Evolutionary conservation across 1,284 basidiomycete species (phyloP).

Genomic region (Vanrija pseudolonga): DNA sequence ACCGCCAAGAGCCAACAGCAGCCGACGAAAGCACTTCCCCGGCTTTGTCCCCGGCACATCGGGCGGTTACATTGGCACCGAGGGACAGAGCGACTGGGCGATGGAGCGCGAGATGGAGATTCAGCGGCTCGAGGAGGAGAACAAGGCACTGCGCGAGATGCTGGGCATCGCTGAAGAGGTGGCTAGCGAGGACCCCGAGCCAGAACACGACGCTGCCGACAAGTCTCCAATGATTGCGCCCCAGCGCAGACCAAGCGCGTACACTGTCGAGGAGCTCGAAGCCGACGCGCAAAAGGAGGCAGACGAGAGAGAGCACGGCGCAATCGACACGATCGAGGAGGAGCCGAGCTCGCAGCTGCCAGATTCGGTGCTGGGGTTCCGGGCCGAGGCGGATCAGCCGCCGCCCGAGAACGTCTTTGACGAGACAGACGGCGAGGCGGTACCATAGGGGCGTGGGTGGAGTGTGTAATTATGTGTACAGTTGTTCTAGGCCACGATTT

Average conservation of each 20-base stretch:
- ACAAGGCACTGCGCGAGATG: constrained; percentile 66
- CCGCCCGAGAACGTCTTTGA: constrained; percentile 18
- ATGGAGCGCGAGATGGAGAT: constrained; percentile 80
- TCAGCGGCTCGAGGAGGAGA: constrained; percentile 71
- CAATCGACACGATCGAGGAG: neutral
- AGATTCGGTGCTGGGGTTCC: constrained; percentile 11
- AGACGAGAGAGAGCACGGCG: constrained; percentile 11
- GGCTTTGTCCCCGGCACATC: constrained; percentile 36
- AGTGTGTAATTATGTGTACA: no score
- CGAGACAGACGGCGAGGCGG: constrained; percentile 17
- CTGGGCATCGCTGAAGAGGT: constrained; percentile 58
- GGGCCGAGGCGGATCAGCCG: constrained; percentile 7
- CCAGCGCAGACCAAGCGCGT: constrained; percentile 28
- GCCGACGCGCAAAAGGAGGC: constrained; percentile 37
- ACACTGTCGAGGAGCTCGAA: constrained; percentile 41
- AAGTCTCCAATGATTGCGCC: constrained; percentile 2
- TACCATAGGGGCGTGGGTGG: no score
- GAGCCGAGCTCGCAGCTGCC: neutral
- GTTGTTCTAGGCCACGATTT: no score
- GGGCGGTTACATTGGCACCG: constrained; percentile 45
- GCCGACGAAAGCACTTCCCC: constrained; percentile 19
- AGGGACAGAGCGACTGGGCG: constrained; percentile 67
- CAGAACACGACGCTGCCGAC: constrained; percentile 1
- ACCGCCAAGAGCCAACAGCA: neutral
- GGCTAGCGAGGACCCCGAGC: constrained; percentile 12